Percentiles rank a stretch among this genome's conserved stretches.
Evolutionary conservation across 129 eudicot species (phyloP).

Genomic region (Centaurea solstitialis): DNA sequence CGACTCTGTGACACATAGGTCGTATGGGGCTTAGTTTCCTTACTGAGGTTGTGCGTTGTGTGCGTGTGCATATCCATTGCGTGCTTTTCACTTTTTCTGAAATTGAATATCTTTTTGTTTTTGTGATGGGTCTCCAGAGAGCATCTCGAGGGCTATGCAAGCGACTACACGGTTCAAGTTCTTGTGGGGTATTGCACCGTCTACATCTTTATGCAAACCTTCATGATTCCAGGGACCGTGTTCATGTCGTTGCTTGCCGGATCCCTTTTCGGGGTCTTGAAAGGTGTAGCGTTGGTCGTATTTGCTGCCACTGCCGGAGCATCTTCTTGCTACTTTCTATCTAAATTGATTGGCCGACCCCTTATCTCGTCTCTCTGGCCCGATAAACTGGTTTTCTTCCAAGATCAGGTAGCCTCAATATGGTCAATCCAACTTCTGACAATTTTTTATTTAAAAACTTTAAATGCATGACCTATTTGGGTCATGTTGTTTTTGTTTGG

Average conservation of each 20-base stretch:
- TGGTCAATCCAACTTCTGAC: conserved; percentile 8
- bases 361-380: conserved; percentile 84
- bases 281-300: conserved; percentile 83
- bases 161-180: conserved; percentile 87
- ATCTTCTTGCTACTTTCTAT: conserved; percentile 87
- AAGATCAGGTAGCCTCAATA: conserved; percentile 60
- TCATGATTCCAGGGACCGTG: conserved; percentile 97
- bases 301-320: conserved; percentile 94
- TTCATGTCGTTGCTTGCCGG: conserved; percentile 96
- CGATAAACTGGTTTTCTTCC: conserved; percentile 77
- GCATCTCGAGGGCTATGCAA: conserved; percentile 86
- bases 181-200: conserved; percentile 79
- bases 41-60: too few relatives aligned
- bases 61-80: neutral
- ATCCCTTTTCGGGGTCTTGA: conserved; percentile 77
- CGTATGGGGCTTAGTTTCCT: too few relatives aligned
- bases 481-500: neutral
- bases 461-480: neutral
- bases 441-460: too few relatives aligned
- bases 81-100: neutral
- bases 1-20: too few relatives aligned
- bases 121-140: conserved; percentile 42
- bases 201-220: conserved; percentile 97
- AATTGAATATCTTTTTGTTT: neutral
- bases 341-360: conserved; percentile 86